Base-by-base conservation (phyloP, 371 early-diverging fungal species). In the Mucor velutinosus region DNA sequence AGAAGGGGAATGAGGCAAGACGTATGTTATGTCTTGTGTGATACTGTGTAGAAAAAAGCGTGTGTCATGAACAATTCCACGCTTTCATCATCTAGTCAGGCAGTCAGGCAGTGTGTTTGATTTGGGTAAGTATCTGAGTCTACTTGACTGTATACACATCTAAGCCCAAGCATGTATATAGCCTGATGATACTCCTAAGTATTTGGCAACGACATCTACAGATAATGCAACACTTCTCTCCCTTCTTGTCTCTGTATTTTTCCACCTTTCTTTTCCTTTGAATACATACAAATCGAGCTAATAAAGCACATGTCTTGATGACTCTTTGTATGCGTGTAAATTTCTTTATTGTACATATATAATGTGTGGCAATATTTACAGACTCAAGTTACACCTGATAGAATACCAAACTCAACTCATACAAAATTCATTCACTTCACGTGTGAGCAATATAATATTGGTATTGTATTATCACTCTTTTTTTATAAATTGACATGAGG, bases 1-100 rank as follows among this genome's bases (percentile, higher is more conserved):
- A 60, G 41, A 45, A 45, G 45, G 45, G 41, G 45, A 57, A 57
- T 57, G 57, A 53, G 60, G 39, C 21, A 59, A 39, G 6, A 14
- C 23, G 60, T 23, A n/a, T 23, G 41, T 35, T 58, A 4, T 35
- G 10, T 23, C 43, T 45, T 47, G 61, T 47, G 61, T 45, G 30
- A 27, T 60, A 41, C 17, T 60, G 39, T 41, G 5, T 35, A 35
- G 30, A 3, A 23, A 33, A 58, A 33, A 33, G 53, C 53, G 53
- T 53, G 53, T 53, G 53, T 53, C 23, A 53, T 53, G 53, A 53
- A 53, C 53, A 21, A 25, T 25, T 53, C 14, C 53, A 53, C 53
- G 27, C 27, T 53, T 51, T 27, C 15, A 53, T 53, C 53, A 53
- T 23, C 23, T 4, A 53, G 53, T 51, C 51, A 51, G 7, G 8